Evolutionary conservation across 2,329 filamentous ascomycete species (phyloP).

Genomic region (Colletotrichum abscissum): DNA sequence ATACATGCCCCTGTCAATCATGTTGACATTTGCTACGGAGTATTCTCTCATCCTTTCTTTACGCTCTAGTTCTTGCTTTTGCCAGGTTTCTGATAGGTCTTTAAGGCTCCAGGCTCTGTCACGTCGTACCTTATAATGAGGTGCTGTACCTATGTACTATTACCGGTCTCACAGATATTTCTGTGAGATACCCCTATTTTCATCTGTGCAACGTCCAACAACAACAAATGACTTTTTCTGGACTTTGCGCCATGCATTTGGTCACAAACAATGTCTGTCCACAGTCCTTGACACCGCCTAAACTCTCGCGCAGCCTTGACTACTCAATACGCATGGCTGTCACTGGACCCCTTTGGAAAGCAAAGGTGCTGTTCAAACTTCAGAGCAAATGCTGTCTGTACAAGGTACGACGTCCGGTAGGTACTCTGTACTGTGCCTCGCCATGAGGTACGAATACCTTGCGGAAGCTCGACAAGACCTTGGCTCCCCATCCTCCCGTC

Average conservation of each 20-base stretch:
- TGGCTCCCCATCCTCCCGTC: not conserved
- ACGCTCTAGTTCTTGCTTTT: not conserved
- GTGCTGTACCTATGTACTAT: no score
- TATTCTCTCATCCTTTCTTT: not conserved
- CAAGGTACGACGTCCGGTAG: no score
- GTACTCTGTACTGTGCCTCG: no score
- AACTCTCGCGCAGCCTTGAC: not conserved
- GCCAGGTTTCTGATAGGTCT: not conserved
- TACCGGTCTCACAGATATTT: not conserved
- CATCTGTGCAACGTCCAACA: not conserved
- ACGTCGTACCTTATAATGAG: no score
- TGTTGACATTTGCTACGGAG: not conserved
- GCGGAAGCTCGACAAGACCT: not conserved
- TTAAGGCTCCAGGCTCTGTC: no score
- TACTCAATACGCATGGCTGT: not conserved
- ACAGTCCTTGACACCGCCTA: slow-evolving; percentile 7
- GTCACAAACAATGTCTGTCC: not conserved
- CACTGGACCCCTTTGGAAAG: not conserved
- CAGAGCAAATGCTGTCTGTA: no score
- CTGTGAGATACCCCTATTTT: not conserved
- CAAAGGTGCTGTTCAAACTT: not conserved
- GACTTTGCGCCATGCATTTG: not conserved
- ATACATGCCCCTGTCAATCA: slow-evolving; percentile 25
- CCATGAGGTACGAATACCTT: not conserved
- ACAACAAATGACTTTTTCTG: not conserved